These are phyloP conservation scores for Rhodotorula toruloides DNA, from an alignment of 768 basidiomycete species.

Conservation along the genomic window DNA sequence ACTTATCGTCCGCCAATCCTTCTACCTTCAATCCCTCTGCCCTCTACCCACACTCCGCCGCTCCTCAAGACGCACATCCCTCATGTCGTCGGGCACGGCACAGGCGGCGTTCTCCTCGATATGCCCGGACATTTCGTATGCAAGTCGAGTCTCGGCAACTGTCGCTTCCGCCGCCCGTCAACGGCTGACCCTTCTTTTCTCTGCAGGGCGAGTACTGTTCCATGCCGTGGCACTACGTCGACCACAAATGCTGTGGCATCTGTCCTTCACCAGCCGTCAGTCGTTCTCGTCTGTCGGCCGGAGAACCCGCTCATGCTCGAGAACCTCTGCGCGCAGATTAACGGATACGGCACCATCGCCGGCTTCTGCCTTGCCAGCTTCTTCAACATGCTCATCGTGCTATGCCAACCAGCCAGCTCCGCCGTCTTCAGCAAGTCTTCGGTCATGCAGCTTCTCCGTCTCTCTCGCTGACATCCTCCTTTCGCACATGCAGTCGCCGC, in stretches of 20 bases:
- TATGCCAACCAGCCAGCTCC: not conserved
- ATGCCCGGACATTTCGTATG: too few species aligned
- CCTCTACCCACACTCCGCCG: too few species aligned
- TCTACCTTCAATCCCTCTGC: too few species aligned
- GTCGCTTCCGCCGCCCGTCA: too few species aligned
- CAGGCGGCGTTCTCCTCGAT: too few species aligned
- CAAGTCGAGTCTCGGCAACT: too few species aligned
- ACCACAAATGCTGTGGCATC: constrained; percentile 6
- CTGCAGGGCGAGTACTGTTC: constrained; percentile 13
- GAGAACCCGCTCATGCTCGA: not conserved
- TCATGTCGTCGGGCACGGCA: too few species aligned
- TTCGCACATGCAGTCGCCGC: not conserved
- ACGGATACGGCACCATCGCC: constrained; percentile 1
- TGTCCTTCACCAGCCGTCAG: not conserved
- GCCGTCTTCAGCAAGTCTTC: constrained; percentile 8
- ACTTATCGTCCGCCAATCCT: too few species aligned
- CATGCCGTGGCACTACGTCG: constrained; percentile 2
- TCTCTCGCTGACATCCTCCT: not conserved
- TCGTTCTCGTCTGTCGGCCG: not conserved
- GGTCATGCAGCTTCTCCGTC: too few species aligned
- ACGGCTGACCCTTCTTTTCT: too few species aligned
- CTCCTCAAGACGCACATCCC: too few species aligned
- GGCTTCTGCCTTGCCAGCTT: not conserved
- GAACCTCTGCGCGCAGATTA: constrained; percentile 12
- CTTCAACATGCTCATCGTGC: constrained; percentile 16